phyloP scores from a whole-genome alignment of 2,329 filamentous ascomycete species.

The Penicillium sp. region DNA sequence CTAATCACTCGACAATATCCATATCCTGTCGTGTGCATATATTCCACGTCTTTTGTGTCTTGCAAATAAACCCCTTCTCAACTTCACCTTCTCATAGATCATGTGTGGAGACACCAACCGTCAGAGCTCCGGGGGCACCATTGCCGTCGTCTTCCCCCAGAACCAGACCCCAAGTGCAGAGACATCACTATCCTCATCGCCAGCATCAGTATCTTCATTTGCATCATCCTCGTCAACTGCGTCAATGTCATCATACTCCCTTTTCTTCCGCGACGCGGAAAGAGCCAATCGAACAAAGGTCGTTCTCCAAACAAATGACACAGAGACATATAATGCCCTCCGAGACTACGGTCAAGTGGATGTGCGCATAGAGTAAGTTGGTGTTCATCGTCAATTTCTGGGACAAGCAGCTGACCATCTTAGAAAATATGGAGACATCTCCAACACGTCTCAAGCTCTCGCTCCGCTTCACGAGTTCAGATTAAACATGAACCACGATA shows the following conservation, averaged over 20 bases:
- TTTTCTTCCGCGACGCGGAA: conserved; percentile 32
- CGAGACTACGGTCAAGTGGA: conserved; percentile 23
- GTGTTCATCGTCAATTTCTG: too few species aligned
- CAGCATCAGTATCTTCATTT: conserved; percentile 20
- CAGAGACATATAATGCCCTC: conserved; percentile 22
- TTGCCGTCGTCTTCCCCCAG: conserved; percentile 36
- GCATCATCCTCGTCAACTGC: conserved; percentile 14
- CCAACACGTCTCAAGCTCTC: conserved; percentile 7
- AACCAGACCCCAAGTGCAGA: conserved; percentile 9
- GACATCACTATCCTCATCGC: conserved; percentile 20
- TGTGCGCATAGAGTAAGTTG: conserved; percentile 37
- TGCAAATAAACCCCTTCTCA: background rate
- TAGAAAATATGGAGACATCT: conserved; percentile 34
- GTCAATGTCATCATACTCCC: conserved; percentile 28
- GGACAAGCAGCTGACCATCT: background rate
- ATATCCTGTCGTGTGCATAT: background rate
- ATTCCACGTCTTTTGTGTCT: background rate
- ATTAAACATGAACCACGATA: conserved; percentile 18
- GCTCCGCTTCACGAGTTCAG: conserved; percentile 31
- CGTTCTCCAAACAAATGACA: conserved; percentile 30
- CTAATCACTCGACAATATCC: background rate
- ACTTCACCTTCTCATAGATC: conserved; percentile 30
- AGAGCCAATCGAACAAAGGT: conserved; percentile 20
- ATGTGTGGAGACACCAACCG: conserved; percentile 54
- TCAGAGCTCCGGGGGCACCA: conserved; percentile 45